Percentiles rank a stretch among this genome's conserved stretches.
phyloP scores from a whole-genome alignment of 192 early-diverging fungal genomes.

The Podila verticillata region DNA sequence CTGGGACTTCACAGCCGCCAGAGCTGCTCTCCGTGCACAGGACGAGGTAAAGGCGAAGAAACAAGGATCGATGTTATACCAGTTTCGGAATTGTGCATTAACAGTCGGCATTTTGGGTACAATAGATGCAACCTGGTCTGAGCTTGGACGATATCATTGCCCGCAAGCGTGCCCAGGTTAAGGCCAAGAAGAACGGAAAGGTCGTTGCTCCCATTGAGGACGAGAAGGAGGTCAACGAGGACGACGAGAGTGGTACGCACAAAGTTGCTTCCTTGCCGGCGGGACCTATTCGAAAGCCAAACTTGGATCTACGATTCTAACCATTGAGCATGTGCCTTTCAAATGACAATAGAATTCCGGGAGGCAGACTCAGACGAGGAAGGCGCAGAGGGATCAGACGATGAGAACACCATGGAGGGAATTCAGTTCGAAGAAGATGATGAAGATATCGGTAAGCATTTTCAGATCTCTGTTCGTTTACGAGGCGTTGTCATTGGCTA shows the following conservation, averaged over 20 bases:
- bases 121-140: constrained; percentile 43
- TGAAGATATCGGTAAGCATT: constrained; percentile 39
- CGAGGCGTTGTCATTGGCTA: not conserved
- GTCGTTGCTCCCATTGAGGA: constrained; percentile 43
- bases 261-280: not conserved
- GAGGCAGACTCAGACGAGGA: constrained; percentile 47
- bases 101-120: too few species aligned
- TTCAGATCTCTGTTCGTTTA: not conserved
- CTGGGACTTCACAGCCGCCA: constrained; percentile 86
- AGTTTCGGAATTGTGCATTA: too few species aligned
- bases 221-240: constrained; percentile 38
- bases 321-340: not conserved
- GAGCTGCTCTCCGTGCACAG: constrained; percentile 74
- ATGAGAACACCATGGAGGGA: constrained; percentile 32
- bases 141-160: constrained; percentile 47
- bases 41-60: constrained; percentile 49
- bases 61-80: not conserved
- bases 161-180: constrained; percentile 34
- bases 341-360: constrained; percentile 31
- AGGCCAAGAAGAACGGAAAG: constrained; percentile 54
- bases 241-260: constrained; percentile 48
- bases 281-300: not conserved
- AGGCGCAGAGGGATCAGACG: constrained; percentile 4
- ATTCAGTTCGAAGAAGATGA: constrained; percentile 35
- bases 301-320: not conserved